Evolutionary conservation across 352 stramenopile species (phyloP), one percentile per base, ranked within the genome.

Genomic region (Thalassiosira hispida): DNA sequence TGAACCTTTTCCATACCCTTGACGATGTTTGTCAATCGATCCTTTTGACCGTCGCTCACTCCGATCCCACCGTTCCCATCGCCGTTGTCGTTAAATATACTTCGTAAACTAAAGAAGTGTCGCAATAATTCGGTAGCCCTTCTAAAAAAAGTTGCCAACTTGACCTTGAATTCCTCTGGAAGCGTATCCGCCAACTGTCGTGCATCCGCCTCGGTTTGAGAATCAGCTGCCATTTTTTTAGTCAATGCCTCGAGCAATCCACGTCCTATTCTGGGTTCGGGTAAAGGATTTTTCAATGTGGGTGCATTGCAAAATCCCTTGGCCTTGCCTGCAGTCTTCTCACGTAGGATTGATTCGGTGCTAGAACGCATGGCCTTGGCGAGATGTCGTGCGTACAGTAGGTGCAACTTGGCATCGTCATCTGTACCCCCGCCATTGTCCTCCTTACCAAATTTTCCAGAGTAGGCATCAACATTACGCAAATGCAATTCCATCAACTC

Each of bases 61-160:
- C 60, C 61, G 60, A 73, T 59, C 2, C 65, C 55, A 31, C 67
- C 70, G 62, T 75, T 55, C 49, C 69, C 62, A 78, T 67, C 35
- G 14, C 27, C 49, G 27, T 73, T 59, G 16, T 90, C 79, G 53
- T 73, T 80, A 18, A 86, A 81, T 20, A 91, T 33, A 65, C 69
- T 79, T 12, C 81, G 69, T n/a, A 94, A 60, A 14, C 75, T 88
- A 84, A 91, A 94, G 76, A 94, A 94, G 62, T 94, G 89, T 16
- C 89, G 82, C 0, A 94, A 68, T 3, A 94, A 71, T 68, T 94
- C 89, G 1, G 83, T 84, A 2, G 83, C 81, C 23, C 87, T 68
- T 40, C 89, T 83, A 86, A 92, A 92, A 73, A 90, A 93, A 0
- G 73, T 73, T 47, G 89, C 77, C 23, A 94, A 56, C 11, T 81